Conservation (phyloP, 2,329 filamentous ascomycete species). For the Monosporascus sp. region DNA sequence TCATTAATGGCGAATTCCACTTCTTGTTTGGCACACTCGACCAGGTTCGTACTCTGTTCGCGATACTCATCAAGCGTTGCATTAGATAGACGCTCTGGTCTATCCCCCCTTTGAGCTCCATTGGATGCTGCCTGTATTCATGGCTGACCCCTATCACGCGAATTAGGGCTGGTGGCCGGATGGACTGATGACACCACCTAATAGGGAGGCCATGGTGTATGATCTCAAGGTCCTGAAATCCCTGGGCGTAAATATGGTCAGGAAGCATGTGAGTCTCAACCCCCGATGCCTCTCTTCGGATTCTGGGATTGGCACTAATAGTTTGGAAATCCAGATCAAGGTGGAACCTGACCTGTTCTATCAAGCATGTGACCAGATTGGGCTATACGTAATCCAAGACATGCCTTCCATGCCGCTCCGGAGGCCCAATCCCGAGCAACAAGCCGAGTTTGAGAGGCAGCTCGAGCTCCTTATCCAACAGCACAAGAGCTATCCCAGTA, state of each 20-base stretch:
- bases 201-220: slow-evolving; percentile 60
- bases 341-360: slow-evolving; percentile 64
- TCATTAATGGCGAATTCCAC: slow-evolving; percentile 63
- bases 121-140: too few relatives aligned
- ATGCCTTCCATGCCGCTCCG: slow-evolving; percentile 54
- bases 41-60: slow-evolving; percentile 30
- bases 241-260: slow-evolving; percentile 64
- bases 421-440: slow-evolving; percentile 36
- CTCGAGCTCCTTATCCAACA: slow-evolving; percentile 57
- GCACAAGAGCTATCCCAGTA: slow-evolving; percentile 59
- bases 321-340: slow-evolving; percentile 45
- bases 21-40: slow-evolving; percentile 66
- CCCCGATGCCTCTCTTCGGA: too few relatives aligned
- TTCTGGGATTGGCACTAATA: too few relatives aligned
- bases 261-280: slow-evolving; percentile 55
- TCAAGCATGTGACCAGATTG: slow-evolving; percentile 59
- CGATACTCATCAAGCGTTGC: background rate
- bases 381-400: slow-evolving; percentile 63
- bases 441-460: slow-evolving; percentile 50
- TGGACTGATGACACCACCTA: slow-evolving; percentile 61
- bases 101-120: background rate
- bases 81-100: background rate
- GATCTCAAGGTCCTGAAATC: slow-evolving; percentile 59
- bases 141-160: too few relatives aligned
- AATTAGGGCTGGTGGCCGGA: slow-evolving; percentile 60